Percentiles rank a stretch among this genome's conserved stretches.
These are phyloP conservation scores for Herpetospermum pedunculosum DNA, from an alignment of 306 rosid genomes.

Conservation along the genomic window DNA sequence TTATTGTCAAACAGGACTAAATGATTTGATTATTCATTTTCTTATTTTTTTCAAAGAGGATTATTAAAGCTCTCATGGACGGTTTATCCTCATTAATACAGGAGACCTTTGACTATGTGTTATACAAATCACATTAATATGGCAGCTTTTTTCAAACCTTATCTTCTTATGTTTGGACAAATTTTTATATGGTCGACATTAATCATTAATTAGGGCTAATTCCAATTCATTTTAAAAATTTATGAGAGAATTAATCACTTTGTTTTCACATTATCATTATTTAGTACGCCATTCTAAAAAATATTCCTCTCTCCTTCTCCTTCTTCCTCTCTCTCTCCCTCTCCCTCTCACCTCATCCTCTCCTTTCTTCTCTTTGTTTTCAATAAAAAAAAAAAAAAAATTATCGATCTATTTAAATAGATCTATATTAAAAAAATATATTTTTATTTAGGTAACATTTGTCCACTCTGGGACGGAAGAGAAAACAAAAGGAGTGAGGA, in stretches of 20 bases:
- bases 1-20: not conserved
- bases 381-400: no score
- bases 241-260: not conserved
- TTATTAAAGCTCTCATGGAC: not conserved
- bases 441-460: no score
- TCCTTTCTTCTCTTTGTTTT: no score
- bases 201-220: not conserved
- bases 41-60: not conserved
- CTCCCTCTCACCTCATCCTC: no score
- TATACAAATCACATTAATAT: not conserved
- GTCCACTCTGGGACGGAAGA: no score
- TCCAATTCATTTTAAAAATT: not conserved
- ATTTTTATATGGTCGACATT: not conserved
- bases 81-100: not conserved
- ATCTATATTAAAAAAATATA: no score
- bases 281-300: no score
- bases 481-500: no score
- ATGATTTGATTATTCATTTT: not conserved
- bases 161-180: not conserved
- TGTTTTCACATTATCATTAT: no score
- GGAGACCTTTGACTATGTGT: not conserved
- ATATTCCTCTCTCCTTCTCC: no score
- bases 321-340: no score
- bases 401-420: no score
- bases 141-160: not conserved